Conservation (phyloP, 805 yeast species). For the Spathaspora hagerdaliae region DNA sequence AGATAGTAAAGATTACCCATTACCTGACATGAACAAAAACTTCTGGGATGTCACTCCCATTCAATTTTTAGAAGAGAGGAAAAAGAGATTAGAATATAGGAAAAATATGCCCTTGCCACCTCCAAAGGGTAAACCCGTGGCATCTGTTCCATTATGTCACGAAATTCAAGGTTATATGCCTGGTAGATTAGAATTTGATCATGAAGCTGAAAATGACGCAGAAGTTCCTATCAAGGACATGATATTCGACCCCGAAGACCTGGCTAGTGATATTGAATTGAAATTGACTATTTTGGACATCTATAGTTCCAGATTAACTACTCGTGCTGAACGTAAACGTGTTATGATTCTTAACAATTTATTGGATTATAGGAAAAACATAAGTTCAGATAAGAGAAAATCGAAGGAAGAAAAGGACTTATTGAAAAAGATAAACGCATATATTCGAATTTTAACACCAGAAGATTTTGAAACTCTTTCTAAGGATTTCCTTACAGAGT, state of each 20-base stretch:
- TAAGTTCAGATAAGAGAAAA: slow-evolving; percentile 78
- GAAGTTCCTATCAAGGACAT: slow-evolving; percentile 91
- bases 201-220: slow-evolving; percentile 95
- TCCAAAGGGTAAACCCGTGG: slow-evolving; percentile 82
- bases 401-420: slow-evolving; percentile 88
- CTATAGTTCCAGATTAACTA: slow-evolving; percentile 81
- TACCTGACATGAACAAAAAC: slow-evolving; percentile 78
- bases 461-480: slow-evolving; percentile 75
- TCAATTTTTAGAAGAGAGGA: slow-evolving; percentile 65
- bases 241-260: slow-evolving; percentile 92
- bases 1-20: slow-evolving; percentile 70
- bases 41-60: slow-evolving; percentile 60
- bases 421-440: slow-evolving; percentile 70
- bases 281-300: slow-evolving; percentile 85
- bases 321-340: slow-evolving; percentile 91
- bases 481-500: slow-evolving; percentile 71
- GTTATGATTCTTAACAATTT: slow-evolving; percentile 69
- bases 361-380: slow-evolving; percentile 79
- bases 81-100: slow-evolving; percentile 66
- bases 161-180: slow-evolving; percentile 99
- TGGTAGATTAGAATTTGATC: slow-evolving; percentile 94
- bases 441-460: slow-evolving; percentile 74
- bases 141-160: slow-evolving; percentile 94
- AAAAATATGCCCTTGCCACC: slow-evolving; percentile 71
- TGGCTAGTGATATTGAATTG: slow-evolving; percentile 81